Base-by-base conservation (phyloP, 2,329 filamentous ascomycete genomes). In the Xylaria sp. region DNA sequence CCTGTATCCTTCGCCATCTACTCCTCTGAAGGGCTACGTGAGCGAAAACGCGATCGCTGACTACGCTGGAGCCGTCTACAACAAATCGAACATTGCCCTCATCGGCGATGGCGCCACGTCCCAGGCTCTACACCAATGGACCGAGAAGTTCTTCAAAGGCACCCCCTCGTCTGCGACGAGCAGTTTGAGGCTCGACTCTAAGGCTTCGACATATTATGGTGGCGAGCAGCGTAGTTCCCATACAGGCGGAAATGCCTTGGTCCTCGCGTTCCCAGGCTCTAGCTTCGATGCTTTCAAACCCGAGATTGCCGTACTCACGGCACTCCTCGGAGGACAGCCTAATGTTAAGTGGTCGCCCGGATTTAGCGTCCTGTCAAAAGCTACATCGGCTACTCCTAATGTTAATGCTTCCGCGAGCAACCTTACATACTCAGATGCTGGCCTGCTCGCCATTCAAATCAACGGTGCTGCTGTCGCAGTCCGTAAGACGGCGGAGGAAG, bases 261-360 rank as follows among this genome's bases (percentile, higher is more conserved):
- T 97, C 74, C 89, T 99, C 78, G 96, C 90, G 71, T 98, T 99
- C 91, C 92, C 94, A 66, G 94, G 95, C 68, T 94, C 93, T 71
- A 92, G 93, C 82, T 90, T 91, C 75, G 85, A 86, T 72, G 89
- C 89, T 76, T 93, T 93, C 86, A 97, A 97, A 86, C 93, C 96
- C 64, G 94, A 97, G 83, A 88, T 93, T 72, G 88, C 91, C 71
- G 94, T 99, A 71, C 90, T 99, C 65, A 89, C 92, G 66, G 90
- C 94, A 72, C 90, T 99, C 23, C 91, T 99, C 60, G 96, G 96
- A 78, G 96, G 95, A 70, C 84, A 97, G 82, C 92, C 94, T 63
- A 91, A 85, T 81, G 94, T 98, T 86, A 99, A 98, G 86, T 99
- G 95, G 95, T 91, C 93, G 60, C 84, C 93, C 71, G 96, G 96